Evolutionary conservation across 768 basidiomycete genomes (phyloP), one percentile per base, ranked within the genome.

Genomic region (Hygrocybe punicea): DNA sequence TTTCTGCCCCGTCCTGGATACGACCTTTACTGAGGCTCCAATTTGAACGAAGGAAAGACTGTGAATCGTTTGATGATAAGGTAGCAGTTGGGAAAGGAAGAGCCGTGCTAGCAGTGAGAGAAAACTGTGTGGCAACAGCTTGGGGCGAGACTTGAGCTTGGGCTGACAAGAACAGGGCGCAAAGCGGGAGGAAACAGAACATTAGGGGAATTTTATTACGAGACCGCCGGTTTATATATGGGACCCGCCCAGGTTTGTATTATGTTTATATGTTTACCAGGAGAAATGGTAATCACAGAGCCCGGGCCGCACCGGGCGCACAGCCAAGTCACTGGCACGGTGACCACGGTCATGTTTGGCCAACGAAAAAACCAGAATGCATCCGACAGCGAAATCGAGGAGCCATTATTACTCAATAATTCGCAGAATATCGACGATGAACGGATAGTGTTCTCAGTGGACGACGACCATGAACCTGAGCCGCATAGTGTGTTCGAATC

Each of bases 1-100:
- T 79, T 46, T 70, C 60, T 0, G 71, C 73, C 36, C 81, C 80
- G 60, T 86, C 80, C 60, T 86, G 83, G 29, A 91, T 78, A 39
- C 73, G 78, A 13, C 80, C 83, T 62, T 82, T 83, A 65, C 73
- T 79, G 6, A 89, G 75, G 37, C 76, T 79, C 88, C 88, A 91
- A 23, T 78, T 68, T 8, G 79, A 77, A 19, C 76, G 71, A 8
- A 89, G 68, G 60, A 83, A 76, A 0, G 72, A 68, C 58, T 81
- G 76, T 1, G 88, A 69, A 52, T 84, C 78, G 25, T 66, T 62
- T 36, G 78, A 72, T n/a, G 76, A 65, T 56, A 80, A 79, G 0
- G 85, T 86, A 4, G 82, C 76, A 4, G 82, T 76, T 21, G 89
- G 88, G 64, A 86, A 90, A 4, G 86, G 80, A 14, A 89, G 68